phyloP scores from a whole-genome alignment of 2,329 filamentous ascomycete species.

The Dactylellina sp. region DNA sequence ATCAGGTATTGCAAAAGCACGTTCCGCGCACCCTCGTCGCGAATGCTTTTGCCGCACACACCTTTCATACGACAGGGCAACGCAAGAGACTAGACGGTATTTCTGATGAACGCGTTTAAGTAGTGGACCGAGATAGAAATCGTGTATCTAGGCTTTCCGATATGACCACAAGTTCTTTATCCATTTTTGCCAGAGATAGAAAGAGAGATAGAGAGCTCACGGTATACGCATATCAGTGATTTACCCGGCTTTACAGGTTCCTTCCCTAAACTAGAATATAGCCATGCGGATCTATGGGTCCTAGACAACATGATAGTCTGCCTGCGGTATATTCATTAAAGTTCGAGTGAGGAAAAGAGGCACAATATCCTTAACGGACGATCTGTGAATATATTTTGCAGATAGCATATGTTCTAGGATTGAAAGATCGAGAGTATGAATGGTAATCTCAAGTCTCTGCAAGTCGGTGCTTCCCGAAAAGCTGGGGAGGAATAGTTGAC shows the following conservation, averaged over 20 bases:
- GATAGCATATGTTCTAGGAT: not conserved
- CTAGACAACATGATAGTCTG: no score
- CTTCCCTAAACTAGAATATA: not conserved
- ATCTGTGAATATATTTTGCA: not conserved
- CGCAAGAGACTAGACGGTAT: no score
- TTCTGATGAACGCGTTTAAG: no score
- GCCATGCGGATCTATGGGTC: not conserved
- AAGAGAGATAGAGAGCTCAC: no score
- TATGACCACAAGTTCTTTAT: not conserved
- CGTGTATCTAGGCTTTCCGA: no score
- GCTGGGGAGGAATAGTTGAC: not conserved
- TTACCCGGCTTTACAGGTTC: slow-evolving; percentile 21
- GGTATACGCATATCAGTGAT: not conserved
- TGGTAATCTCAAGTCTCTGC: not conserved
- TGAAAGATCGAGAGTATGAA: not conserved
- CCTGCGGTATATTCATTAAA: not conserved
- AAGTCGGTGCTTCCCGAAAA: not conserved
- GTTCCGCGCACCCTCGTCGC: slow-evolving; percentile 37
- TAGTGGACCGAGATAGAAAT: no score
- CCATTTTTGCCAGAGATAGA: no score
- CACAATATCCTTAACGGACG: not conserved
- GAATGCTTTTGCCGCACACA: slow-evolving; percentile 54
- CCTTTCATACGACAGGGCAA: not conserved
- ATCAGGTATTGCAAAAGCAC: slow-evolving; percentile 1
- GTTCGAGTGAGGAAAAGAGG: not conserved